Conservation (phyloP, 495 filamentous ascomycete genomes). For the Aspergillus olivimuriae region DNA sequence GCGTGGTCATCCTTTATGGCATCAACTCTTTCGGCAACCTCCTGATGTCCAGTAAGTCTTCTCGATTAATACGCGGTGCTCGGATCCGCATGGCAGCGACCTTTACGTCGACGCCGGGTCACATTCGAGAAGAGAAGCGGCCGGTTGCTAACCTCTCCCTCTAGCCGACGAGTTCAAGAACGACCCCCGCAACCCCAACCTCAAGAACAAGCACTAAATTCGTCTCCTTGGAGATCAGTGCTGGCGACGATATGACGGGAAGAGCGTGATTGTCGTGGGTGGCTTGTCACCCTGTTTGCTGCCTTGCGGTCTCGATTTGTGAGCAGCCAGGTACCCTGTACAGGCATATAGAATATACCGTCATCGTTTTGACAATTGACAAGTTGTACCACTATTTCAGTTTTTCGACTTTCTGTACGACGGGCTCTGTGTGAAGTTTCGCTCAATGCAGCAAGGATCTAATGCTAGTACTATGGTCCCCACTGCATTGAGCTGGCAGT, state of each 20-base stretch:
- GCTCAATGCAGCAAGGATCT: too few relatives aligned
- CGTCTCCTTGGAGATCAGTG: not conserved
- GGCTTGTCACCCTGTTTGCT: constrained; percentile 17
- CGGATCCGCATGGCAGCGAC: not conserved
- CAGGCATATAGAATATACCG: constrained; percentile 41
- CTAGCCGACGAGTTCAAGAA: constrained; percentile 89
- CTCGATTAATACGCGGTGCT: not conserved
- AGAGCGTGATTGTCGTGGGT: constrained; percentile 8
- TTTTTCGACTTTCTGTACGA: not conserved
- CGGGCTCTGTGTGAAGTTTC: too few relatives aligned
- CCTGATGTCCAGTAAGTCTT: constrained; percentile 64
- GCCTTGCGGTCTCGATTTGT: constrained; percentile 23
- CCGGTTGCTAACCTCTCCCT: constrained; percentile 17
- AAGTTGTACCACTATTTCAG: constrained; percentile 35
- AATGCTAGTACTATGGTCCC: too few relatives aligned
- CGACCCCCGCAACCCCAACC: constrained; percentile 83
- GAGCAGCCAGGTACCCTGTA: constrained; percentile 36
- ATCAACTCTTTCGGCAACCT: constrained; percentile 68
- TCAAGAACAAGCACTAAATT: constrained; percentile 50
- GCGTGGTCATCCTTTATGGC: constrained; percentile 77
- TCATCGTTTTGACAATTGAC: constrained; percentile 37
- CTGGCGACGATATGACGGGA: constrained; percentile 8
- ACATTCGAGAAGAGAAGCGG: not conserved
- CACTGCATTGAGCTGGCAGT: too few relatives aligned
- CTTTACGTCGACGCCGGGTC: not conserved